phyloP scores from a whole-genome alignment of 768 basidiomycete genomes.

The Mycena alexandri region DNA sequence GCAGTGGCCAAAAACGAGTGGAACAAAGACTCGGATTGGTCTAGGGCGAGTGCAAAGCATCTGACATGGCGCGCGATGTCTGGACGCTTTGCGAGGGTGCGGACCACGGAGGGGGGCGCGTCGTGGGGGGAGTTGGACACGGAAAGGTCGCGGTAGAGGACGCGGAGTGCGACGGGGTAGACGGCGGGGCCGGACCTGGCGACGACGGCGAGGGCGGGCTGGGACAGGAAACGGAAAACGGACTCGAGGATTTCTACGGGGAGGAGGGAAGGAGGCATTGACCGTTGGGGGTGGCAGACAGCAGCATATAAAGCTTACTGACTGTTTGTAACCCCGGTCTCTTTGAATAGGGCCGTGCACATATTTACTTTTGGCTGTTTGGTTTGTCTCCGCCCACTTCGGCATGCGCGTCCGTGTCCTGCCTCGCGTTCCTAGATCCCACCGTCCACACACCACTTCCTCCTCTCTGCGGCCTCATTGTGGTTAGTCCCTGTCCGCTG shows the following conservation, averaged over 20 bases:
- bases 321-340: slow-evolving; percentile 11
- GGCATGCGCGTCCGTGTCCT: slow-evolving; percentile 24
- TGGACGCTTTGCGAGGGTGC: slow-evolving; percentile 69
- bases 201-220: slow-evolving; percentile 61
- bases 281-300: slow-evolving; percentile 19
- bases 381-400: slow-evolving; percentile 21
- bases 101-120: slow-evolving; percentile 51
- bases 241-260: slow-evolving; percentile 75
- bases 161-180: slow-evolving; percentile 65
- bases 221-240: slow-evolving; percentile 52
- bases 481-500: slow-evolving; percentile 29
- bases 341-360: neutral
- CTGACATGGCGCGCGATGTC: slow-evolving; percentile 72
- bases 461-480: slow-evolving; percentile 32
- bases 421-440: slow-evolving; percentile 22
- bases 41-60: slow-evolving; percentile 68
- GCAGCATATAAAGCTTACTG: no score
- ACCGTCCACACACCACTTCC: slow-evolving; percentile 11
- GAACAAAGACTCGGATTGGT: slow-evolving; percentile 56
- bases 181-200: slow-evolving; percentile 58
- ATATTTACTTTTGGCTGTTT: neutral
- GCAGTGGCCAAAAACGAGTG: slow-evolving; percentile 65
- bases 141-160: slow-evolving; percentile 72
- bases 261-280: slow-evolving; percentile 44
- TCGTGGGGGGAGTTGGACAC: slow-evolving; percentile 60